Evolutionary conservation across 352 stramenopile genomes (phyloP).

Genomic region (Globisporangium radiosum): DNA sequence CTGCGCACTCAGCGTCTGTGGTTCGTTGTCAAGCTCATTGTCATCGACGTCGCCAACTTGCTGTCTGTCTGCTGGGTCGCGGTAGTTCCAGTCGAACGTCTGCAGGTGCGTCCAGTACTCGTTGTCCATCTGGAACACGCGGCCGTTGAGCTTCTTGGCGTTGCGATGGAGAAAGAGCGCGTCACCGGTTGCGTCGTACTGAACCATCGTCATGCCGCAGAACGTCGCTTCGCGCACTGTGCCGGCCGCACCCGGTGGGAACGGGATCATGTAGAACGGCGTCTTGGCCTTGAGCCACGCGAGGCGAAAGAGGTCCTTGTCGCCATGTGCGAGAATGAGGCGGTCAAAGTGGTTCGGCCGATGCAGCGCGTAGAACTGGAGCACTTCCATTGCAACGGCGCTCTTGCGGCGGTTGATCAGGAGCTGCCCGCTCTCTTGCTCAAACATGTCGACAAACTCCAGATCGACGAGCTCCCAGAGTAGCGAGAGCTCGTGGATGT

Average conservation of each 20-base stretch:
- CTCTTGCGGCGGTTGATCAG: constrained; percentile 44
- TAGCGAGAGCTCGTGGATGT: constrained; percentile 49
- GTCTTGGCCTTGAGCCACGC: constrained; percentile 67
- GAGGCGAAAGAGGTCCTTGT: constrained; percentile 78
- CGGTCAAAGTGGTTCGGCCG: constrained; percentile 50
- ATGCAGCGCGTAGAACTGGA: constrained; percentile 61
- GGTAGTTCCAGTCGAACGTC: constrained; percentile 30
- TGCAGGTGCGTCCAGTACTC: constrained; percentile 40
- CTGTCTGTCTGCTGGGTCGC: neutral
- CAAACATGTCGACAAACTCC: constrained; percentile 65
- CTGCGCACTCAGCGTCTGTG: neutral
- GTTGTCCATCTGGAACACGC: constrained; percentile 30
- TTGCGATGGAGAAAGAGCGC: constrained; percentile 74
- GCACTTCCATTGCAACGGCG: constrained; percentile 36
- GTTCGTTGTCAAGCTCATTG: neutral
- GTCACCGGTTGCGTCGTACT: constrained; percentile 45
- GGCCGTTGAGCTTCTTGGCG: constrained; percentile 56
- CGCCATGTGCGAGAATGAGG: constrained; percentile 56
- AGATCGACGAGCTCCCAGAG: constrained; percentile 64
- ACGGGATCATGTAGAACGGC: constrained; percentile 56
- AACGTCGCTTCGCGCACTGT: constrained; percentile 35
- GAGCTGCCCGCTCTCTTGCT: constrained; percentile 73
- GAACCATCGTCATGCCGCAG: constrained; percentile 73
- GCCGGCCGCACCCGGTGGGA: constrained; percentile 36
- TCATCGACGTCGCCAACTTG: neutral